Evolutionary conservation across 106 monocot species (phyloP), one percentile per base, ranked within the genome.

Genomic region (Dioscorea alata): DNA sequence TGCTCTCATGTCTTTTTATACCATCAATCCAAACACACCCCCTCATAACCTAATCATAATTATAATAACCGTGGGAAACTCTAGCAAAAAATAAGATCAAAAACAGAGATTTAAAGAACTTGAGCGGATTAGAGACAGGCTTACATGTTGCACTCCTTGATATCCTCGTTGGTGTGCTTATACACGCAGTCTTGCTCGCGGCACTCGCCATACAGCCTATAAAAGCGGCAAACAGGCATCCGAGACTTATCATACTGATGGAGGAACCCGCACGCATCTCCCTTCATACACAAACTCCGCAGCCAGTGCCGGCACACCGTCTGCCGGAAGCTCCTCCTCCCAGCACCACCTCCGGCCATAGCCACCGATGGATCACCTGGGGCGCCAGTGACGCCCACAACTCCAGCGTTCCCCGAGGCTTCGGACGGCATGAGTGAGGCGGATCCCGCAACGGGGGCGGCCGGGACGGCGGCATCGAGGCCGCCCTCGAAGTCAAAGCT

Each of bases 81-180:
- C 42, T 42, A 42, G 10, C 4, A 42, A 42, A 42, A 42, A 42
- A 42, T 42, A 42, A 34, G 34, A 42, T 42, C 6, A 10, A 42
- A 3, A 34, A 34, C 34, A 53, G 53, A 53, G 18, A 53, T 53
- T 53, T 13, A 2, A 53, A 53, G 53, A 18, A 18, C 18, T 53
- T 13, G 18, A 53, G 14, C 1, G 54, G 13, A 54, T 54, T 19
- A 54, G 15, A 54, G 54, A 54, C 1, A 54, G 13, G 54, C 82
- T 18, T 84, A 99, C 97, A 99, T 99, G 63, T 99, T 99, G 76
- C 97, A 99, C 87, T 99, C 97, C 75, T 99, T 99, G 78, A 89
- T 87, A 60, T 99, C 97, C 54, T 99, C 97, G 61, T 85, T 87
- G 60, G 97, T 91, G 65, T 99, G 97, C 89, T 99, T 99, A 76